These are phyloP conservation scores for Saposhnikovia divaricata DNA, from an alignment of 129 eudicot genomes.

Conservation along the genomic window DNA sequence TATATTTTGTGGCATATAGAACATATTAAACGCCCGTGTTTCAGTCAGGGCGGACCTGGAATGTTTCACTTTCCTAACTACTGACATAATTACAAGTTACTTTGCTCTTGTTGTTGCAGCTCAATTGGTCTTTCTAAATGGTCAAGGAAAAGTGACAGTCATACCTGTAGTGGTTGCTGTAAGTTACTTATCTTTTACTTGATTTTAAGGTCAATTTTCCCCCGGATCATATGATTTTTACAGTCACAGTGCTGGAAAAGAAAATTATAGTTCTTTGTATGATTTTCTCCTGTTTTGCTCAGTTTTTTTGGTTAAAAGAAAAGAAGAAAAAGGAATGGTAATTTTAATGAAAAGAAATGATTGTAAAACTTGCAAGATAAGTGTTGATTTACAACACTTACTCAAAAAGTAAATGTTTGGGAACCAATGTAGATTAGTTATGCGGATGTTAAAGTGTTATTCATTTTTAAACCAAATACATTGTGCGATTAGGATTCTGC, in stretches of 20 bases:
- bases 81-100: no score
- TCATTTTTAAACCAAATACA: no score
- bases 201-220: neutral
- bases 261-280: no score
- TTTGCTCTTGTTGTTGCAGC: conserved; percentile 46
- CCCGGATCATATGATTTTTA: neutral
- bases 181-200: conserved; percentile 24
- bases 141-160: conserved; percentile 50
- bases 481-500: no score
- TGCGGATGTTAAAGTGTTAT: neutral
- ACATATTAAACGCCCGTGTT: neutral
- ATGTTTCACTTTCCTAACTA: neutral
- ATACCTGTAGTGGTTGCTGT: conserved; percentile 89
- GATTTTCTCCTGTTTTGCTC: no score
- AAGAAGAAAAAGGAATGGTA: no score
- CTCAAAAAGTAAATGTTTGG: neutral
- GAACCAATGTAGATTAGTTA: neutral
- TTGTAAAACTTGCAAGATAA: no score
- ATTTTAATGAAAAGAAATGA: no score
- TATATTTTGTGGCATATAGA: neutral
- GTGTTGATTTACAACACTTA: neutral
- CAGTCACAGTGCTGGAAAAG: no score
- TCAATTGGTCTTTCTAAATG: conserved; percentile 66
- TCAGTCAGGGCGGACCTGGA: neutral
- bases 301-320: no score